Percentiles rank a stretch among this genome's conserved stretches.
These are phyloP conservation scores for Diaporthe helianthi DNA, from an alignment of 2,329 filamentous ascomycete species.

Conservation along the genomic window DNA sequence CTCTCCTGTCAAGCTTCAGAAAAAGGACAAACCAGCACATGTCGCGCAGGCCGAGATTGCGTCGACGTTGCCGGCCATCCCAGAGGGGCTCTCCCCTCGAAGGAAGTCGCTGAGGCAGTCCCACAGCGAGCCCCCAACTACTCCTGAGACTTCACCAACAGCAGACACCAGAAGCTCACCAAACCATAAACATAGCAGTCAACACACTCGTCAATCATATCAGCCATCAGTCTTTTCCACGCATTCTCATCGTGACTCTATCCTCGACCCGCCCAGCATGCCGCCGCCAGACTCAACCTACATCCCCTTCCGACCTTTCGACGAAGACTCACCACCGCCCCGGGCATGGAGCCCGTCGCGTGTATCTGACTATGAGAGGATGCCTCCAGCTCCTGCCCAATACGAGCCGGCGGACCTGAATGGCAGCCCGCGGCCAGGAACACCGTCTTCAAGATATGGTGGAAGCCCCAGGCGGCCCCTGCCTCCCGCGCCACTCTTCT, in stretches of 20 bases:
- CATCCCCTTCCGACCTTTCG: conserved; percentile 59
- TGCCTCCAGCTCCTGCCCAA: conserved; percentile 71
- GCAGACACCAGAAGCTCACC: conserved; percentile 50
- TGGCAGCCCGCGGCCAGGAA: conserved; percentile 87
- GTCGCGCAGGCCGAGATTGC: conserved; percentile 45
- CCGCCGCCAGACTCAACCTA: conserved; percentile 71
- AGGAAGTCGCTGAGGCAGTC: conserved; percentile 48
- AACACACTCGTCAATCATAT: conserved; percentile 55
- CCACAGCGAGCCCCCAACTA: conserved; percentile 37
- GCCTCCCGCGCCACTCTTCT: conserved; percentile 87
- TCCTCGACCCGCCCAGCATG: conserved; percentile 66
- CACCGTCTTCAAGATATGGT: conserved; percentile 86
- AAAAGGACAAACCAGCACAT: conserved; percentile 45
- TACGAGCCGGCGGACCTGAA: conserved; percentile 92
- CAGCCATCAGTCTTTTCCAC: conserved; percentile 60
- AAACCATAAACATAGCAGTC: conserved; percentile 50
- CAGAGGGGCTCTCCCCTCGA: conserved; percentile 56
- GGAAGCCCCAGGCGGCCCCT: conserved; percentile 86
- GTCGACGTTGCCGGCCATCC: conserved; percentile 56
- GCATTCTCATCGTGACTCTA: conserved; percentile 56
- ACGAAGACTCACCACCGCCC: conserved; percentile 60
- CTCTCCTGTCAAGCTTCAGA: conserved; percentile 60
- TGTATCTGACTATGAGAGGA: conserved; percentile 57
- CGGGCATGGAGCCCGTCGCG: conserved; percentile 45
- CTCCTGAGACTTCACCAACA: conserved; percentile 22